phyloP scores from a whole-genome alignment of 345 rosid species.

The Ailanthus altissimus region DNA sequence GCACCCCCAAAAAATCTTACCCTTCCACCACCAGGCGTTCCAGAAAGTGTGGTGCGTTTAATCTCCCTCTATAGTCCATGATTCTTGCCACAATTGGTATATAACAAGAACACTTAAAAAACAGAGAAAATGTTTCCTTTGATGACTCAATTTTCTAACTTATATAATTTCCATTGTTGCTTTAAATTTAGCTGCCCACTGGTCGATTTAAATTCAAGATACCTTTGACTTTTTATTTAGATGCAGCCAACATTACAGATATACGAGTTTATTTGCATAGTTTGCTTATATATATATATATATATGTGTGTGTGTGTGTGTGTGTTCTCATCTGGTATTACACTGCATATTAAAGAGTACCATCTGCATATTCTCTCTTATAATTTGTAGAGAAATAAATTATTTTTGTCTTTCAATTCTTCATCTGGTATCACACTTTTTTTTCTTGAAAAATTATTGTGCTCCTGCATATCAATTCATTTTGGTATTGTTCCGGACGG shows the following conservation, averaged over 20 bases:
- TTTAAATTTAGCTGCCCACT: not conserved
- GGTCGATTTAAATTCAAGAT: not conserved
- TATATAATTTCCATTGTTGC: not conserved
- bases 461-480: no score
- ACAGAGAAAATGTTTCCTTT: not conserved
- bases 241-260: not conserved
- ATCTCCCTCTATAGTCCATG: not conserved
- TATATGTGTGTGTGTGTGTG: no score
- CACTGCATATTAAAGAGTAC: not conserved
- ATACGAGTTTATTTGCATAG: not conserved
- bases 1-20: constrained; percentile 87
- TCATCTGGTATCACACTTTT: not conserved
- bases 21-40: constrained; percentile 90
- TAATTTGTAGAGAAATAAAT: not conserved
- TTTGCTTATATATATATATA: not conserved
- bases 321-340: no score
- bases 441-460: no score
- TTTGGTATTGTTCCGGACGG: no score
- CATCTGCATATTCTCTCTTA: not conserved
- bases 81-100: constrained; percentile 10
- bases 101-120: not conserved
- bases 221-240: not conserved
- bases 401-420: no score
- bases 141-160: not conserved
- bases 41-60: constrained; percentile 89